Evolutionary conservation across 768 basidiomycete genomes (phyloP).

Genomic region (Mycena filopes): DNA sequence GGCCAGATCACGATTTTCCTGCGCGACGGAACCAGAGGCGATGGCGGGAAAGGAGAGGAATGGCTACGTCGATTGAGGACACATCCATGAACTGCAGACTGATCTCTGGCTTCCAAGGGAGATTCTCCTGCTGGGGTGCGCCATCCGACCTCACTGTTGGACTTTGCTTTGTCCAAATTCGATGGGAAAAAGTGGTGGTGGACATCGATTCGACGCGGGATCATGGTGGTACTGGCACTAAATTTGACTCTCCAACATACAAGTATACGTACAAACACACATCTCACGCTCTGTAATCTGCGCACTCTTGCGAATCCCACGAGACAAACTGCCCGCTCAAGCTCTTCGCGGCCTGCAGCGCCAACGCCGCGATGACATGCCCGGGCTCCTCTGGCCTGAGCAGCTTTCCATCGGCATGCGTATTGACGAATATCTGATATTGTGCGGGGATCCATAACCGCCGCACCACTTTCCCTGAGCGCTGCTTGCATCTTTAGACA

Average conservation of each 20-base stretch:
- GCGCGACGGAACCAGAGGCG: constrained; percentile 48
- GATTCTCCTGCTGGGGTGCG: constrained; percentile 67
- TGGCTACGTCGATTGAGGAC: constrained; percentile 64
- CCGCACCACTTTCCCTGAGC: constrained; percentile 61
- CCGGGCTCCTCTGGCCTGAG: constrained; percentile 81
- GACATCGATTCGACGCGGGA: constrained; percentile 68
- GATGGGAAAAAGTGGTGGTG: constrained; percentile 82
- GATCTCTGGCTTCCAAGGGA: constrained; percentile 71
- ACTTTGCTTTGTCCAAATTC: constrained; percentile 57
- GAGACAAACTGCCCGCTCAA: constrained; percentile 83
- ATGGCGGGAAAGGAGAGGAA: constrained; percentile 77
- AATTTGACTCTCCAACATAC: neutral
- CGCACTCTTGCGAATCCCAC: constrained; percentile 82
- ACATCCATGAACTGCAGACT: constrained; percentile 74
- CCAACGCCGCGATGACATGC: constrained; percentile 81
- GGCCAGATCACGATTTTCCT: constrained; percentile 52
- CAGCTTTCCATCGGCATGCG: constrained; percentile 72
- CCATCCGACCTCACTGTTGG: constrained; percentile 66
- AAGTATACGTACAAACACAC: constrained; percentile 1
- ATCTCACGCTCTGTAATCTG: constrained; percentile 52
- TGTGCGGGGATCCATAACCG: constrained; percentile 66
- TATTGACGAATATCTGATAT: constrained; percentile 66
- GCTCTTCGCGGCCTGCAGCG: constrained; percentile 68
- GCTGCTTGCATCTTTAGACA: constrained; percentile 75
- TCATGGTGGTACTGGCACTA: neutral